These are phyloP conservation scores for Dothiorella sarmentorum DNA, from an alignment of 2,329 filamentous ascomycete species.

Conservation along the genomic window DNA sequence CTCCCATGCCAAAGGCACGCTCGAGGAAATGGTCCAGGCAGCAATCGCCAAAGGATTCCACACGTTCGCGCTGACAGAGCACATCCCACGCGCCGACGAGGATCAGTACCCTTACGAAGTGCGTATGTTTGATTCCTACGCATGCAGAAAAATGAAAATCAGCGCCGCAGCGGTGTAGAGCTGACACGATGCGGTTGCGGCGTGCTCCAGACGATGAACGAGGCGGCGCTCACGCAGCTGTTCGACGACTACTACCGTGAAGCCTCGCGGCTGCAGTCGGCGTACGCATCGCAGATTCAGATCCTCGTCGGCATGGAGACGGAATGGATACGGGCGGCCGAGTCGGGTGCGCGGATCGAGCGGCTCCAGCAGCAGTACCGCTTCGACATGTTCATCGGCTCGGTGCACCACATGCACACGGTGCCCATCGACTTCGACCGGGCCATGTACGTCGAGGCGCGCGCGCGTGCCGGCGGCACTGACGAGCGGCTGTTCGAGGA, in stretches of 20 bases:
- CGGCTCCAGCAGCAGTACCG: constrained; percentile 56
- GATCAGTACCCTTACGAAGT: constrained; percentile 95
- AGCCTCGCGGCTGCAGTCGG: constrained; percentile 66
- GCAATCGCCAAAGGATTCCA: constrained; percentile 77
- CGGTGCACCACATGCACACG: constrained; percentile 82
- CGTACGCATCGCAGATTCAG: constrained; percentile 68
- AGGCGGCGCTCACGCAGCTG: constrained; percentile 38
- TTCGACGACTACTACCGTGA: constrained; percentile 73
- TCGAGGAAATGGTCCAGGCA: constrained; percentile 78
- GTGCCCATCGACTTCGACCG: constrained; percentile 86
- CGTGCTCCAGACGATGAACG: constrained; percentile 15
- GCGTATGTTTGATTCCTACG: constrained; percentile 15
- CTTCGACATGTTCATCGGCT: constrained; percentile 90
- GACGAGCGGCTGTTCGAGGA: constrained; percentile 68
- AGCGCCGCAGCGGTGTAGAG: neutral
- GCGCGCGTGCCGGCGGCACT: constrained; percentile 52
- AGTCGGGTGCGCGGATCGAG: constrained; percentile 58
- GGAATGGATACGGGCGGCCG: constrained; percentile 77
- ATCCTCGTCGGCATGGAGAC: constrained; percentile 88
- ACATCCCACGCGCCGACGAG: constrained; percentile 77
- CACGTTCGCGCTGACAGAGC: constrained; percentile 85
- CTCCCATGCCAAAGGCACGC: constrained; percentile 77
- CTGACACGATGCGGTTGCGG: no score
- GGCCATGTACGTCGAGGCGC: constrained; percentile 63
- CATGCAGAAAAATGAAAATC: no score